phyloP scores from a whole-genome alignment of 208 protist genomes.

The Angomonas deanei region DNA sequence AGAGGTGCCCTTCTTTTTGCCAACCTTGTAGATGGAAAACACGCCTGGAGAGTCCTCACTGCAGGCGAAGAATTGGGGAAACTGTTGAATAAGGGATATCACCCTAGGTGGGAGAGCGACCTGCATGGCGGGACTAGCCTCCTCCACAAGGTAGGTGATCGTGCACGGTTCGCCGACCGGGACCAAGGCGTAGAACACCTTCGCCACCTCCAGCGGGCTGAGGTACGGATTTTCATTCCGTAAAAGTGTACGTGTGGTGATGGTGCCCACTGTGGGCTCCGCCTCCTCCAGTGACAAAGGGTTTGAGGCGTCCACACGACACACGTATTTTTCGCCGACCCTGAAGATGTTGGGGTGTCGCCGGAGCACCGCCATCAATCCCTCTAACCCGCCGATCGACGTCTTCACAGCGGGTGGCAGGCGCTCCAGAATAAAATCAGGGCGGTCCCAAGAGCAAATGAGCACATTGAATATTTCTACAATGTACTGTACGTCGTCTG shows the following conservation, averaged over 20 bases:
- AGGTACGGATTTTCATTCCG: conserved; percentile 80
- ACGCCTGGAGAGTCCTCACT: conserved; percentile 70
- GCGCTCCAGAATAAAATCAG: conserved; percentile 78
- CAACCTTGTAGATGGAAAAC: conserved; percentile 59
- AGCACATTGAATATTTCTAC: conserved; percentile 45
- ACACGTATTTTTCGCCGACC: conserved; percentile 55
- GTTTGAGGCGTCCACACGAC: conserved; percentile 69
- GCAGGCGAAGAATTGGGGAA: conserved; percentile 70
- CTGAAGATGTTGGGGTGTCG: conserved; percentile 70
- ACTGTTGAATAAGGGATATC: conserved; percentile 54
- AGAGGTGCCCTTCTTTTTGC: conserved; percentile 6
- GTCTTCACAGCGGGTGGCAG: conserved; percentile 37
- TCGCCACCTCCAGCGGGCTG: conserved; percentile 43
- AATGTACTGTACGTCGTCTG: conserved; percentile 63
- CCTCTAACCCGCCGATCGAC: conserved; percentile 53
- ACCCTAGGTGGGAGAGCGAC: conserved; percentile 65
- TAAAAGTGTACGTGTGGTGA: conserved; percentile 25
- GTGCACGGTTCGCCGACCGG: conserved; percentile 58
- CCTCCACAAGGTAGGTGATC: conserved; percentile 50
- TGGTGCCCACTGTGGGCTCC: conserved; percentile 22
- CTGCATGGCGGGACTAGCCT: conserved; percentile 76
- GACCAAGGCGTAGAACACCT: conserved; percentile 77
- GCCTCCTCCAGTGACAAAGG: conserved; percentile 20
- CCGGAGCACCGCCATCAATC: conserved; percentile 43
- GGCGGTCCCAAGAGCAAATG: conserved; percentile 68